Percentiles rank a stretch among this genome's conserved stretches.
phyloP scores from a whole-genome alignment of 179 eudicot genomes.

The Pouteria campechiana region DNA sequence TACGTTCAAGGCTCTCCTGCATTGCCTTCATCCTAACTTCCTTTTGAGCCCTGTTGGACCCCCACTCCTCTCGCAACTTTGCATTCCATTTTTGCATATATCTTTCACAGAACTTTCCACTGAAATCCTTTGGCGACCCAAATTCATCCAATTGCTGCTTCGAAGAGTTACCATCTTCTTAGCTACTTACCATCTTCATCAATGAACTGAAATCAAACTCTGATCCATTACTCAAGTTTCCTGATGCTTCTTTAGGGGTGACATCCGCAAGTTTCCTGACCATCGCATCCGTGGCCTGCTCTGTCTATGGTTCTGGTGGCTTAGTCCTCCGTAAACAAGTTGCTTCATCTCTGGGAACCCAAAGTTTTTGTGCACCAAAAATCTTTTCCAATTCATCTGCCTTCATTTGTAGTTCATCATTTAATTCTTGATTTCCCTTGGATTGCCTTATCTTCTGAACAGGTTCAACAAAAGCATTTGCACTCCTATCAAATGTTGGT shows the following conservation, averaged over 20 bases:
- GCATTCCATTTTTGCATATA: constrained; percentile 82
- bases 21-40: constrained; percentile 74
- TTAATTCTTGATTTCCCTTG: constrained; percentile 70
- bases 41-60: constrained; percentile 58
- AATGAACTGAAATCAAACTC: constrained; percentile 25
- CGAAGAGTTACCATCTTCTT: constrained; percentile 35
- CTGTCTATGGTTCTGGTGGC: constrained; percentile 28
- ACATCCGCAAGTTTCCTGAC: constrained; percentile 20
- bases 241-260: constrained; percentile 19
- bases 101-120: constrained; percentile 59
- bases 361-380: constrained; percentile 81
- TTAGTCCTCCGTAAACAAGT: constrained; percentile 46
- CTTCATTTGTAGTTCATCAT: constrained; percentile 80
- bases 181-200: constrained; percentile 19
- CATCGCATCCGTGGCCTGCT: constrained; percentile 23
- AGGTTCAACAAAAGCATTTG: constrained; percentile 38
- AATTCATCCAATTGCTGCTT: constrained; percentile 34
- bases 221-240: constrained; percentile 19
- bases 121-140: constrained; percentile 49
- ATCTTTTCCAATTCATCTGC: constrained; percentile 96
- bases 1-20: constrained; percentile 74
- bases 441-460: constrained; percentile 53
- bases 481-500: constrained; percentile 22
- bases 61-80: constrained; percentile 81
- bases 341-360: constrained; percentile 52